These are phyloP conservation scores for Entomortierella chlamydospora DNA, from an alignment of 192 early-diverging fungal genomes.

Conservation along the genomic window DNA sequence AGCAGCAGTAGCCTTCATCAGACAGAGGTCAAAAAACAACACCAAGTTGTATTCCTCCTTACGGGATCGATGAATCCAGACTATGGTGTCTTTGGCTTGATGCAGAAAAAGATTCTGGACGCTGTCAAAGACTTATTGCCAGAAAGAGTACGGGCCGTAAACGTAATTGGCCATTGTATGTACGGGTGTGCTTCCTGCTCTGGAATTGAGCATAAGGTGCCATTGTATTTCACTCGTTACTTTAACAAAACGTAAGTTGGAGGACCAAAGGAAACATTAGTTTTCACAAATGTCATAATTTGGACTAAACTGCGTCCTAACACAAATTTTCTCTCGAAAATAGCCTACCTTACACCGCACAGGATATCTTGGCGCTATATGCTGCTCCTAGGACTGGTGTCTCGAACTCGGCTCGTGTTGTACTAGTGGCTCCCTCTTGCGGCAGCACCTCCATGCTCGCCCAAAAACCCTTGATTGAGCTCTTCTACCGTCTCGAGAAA, in stretches of 20 bases:
- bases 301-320: not conserved
- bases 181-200: slow-evolving; percentile 50
- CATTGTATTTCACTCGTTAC: slow-evolving; percentile 54
- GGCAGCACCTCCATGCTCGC: slow-evolving; percentile 50
- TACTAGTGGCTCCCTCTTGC: slow-evolving; percentile 47
- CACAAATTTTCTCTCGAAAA: not conserved
- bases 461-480: slow-evolving; percentile 43
- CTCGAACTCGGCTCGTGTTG: slow-evolving; percentile 8
- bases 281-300: not conserved
- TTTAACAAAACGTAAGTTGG: slow-evolving; percentile 41
- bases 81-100: slow-evolving; percentile 37
- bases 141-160: slow-evolving; percentile 37
- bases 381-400: not conserved
- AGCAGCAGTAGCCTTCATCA: not conserved
- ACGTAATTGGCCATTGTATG: slow-evolving; percentile 51
- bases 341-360: slow-evolving; percentile 51
- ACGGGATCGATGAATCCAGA: slow-evolving; percentile 53
- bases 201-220: slow-evolving; percentile 53
- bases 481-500: slow-evolving; percentile 46
- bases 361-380: slow-evolving; percentile 23
- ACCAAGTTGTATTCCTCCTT: slow-evolving; percentile 49
- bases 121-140: slow-evolving; percentile 39
- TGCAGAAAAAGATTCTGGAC: slow-evolving; percentile 36
- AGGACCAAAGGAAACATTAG: not conserved
- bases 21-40: slow-evolving; percentile 29